phyloP scores from a whole-genome alignment of 768 basidiomycete species.

The Clitopilus passeckerianus region DNA sequence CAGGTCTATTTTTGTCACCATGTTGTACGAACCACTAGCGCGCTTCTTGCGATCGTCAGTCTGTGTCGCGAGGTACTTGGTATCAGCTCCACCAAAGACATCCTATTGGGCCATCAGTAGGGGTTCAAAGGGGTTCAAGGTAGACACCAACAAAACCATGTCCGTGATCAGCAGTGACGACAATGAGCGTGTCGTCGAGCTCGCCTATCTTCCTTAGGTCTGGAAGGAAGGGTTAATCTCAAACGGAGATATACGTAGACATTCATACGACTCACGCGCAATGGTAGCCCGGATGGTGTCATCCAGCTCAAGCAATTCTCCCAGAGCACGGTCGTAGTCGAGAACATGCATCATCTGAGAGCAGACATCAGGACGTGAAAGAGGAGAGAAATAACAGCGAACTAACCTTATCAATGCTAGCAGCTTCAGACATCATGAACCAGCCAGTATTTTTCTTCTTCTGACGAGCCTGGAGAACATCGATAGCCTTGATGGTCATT shows the following conservation, averaged over 20 bases:
- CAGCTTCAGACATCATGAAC: conserved; percentile 46
- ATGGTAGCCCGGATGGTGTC: conserved; percentile 39
- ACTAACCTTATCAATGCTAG: conserved; percentile 36
- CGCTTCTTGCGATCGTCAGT: conserved; percentile 17
- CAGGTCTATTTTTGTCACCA: background rate
- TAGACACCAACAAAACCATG: conserved; percentile 34
- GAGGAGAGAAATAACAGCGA: background rate
- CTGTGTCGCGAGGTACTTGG: conserved; percentile 18
- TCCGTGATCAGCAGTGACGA: conserved; percentile 42
- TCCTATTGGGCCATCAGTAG: conserved; percentile 20
- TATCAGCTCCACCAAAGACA: conserved; percentile 25
- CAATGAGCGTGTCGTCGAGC: conserved; percentile 34
- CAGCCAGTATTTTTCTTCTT: conserved; percentile 31
- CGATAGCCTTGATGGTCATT: conserved; percentile 43
- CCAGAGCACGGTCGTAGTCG: conserved; percentile 41
- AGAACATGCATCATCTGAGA: conserved; percentile 41
- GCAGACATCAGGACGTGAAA: background rate
- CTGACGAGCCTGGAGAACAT: conserved; percentile 33
- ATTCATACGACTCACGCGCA: conserved; percentile 21
- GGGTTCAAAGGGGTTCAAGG: background rate
- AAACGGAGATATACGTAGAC: background rate
- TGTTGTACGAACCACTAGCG: conserved; percentile 11
- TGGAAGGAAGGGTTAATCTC: conserved; percentile 5
- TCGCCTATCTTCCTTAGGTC: conserved; percentile 39
- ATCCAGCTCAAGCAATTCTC: conserved; percentile 39